Evolutionary conservation across 2,329 filamentous ascomycete species (phyloP), one percentile per base, ranked within the genome.

Genomic region (Ilyonectria mors-panacis): DNA sequence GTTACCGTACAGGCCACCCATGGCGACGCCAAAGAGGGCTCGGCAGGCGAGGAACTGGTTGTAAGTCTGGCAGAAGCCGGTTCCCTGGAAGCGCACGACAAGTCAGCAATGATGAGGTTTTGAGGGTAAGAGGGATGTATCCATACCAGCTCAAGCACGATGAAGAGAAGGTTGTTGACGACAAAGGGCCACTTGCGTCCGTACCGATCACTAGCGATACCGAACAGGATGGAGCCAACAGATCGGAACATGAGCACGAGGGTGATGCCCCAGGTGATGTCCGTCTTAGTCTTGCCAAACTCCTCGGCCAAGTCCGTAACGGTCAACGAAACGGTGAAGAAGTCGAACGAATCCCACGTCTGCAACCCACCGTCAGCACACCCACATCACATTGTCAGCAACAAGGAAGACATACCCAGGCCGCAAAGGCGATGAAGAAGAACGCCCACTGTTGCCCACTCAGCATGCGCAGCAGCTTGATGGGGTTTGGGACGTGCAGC

Each of bases 1-100:
- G 74, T 94, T 94, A 63, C 93, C 93, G 79, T 94, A 91, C 2
- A 95, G 72, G 71, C 93, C 93, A 44, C 93, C 93, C 93, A 95
- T 95, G 73, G 93, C 93, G 48, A 95, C 80, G 51, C 93, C 93
- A 75, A 95, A 95, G 3, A 95, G 82, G 47, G 91, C 89, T 45
- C 93, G 87, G 12, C 93, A 92, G 12, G 90, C 92, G 23, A 96
- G 83, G 76, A 95, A 95, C 71, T 93, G 88, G 55, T 84, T 75
- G 74, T 93, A 94, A 0, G 90, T 94, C 0, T 84, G 78, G 69
- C 87, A 88, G 77, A 93, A 94, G 64, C 92, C 92, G 42, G 92
- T 94, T 17, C 84, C 85, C 84, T 87, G 54, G n/a, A 33, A 1
- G 13, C 17, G 26, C 6, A 26, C 4, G n/a, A 28, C 19, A 17